These are phyloP conservation scores for Aspergillus wentii DNA, from an alignment of 495 filamentous ascomycete genomes.

Conservation along the genomic window DNA sequence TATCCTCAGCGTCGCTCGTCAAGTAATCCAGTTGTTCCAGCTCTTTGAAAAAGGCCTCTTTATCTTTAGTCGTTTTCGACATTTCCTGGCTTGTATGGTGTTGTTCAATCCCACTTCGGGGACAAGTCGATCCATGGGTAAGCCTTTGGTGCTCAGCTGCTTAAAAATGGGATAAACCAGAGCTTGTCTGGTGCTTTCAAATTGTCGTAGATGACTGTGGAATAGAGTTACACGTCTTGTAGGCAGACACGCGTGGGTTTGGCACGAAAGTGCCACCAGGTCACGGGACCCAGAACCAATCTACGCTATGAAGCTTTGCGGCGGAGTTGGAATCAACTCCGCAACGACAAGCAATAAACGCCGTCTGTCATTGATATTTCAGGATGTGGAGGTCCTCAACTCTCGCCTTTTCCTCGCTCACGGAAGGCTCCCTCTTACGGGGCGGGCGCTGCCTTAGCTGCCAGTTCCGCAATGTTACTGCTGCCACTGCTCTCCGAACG, in stretches of 20 bases:
- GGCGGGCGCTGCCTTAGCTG: constrained; percentile 34
- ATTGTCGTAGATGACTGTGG: too few relatives aligned
- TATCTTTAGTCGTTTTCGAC: constrained; percentile 19
- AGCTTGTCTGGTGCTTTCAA: too few relatives aligned
- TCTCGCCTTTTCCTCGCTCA: constrained; percentile 8
- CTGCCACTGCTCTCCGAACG: constrained; percentile 15
- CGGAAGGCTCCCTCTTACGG: constrained; percentile 23
- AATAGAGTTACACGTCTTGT: constrained; percentile 6
- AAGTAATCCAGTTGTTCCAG: constrained; percentile 41
- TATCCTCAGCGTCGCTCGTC: constrained; percentile 24
- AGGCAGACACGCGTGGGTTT: constrained; percentile 18
- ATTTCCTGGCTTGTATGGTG: constrained; percentile 17
- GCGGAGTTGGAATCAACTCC: neutral
- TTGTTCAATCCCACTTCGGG: constrained; percentile 7
- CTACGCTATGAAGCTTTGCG: constrained; percentile 6
- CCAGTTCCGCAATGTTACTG: constrained; percentile 28
- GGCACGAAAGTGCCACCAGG: constrained; percentile 33
- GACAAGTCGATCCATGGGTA: constrained; percentile 12
- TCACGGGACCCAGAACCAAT: constrained; percentile 24
- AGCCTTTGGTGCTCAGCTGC: constrained; percentile 1
- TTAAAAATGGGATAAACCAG: constrained; percentile 4
- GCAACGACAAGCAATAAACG: neutral
- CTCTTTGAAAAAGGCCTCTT: constrained; percentile 39
- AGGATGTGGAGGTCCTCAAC: constrained; percentile 31
- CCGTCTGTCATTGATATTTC: neutral